Conservation (phyloP, 108 stramenopile genomes). For the Skeletonema potamos region DNA sequence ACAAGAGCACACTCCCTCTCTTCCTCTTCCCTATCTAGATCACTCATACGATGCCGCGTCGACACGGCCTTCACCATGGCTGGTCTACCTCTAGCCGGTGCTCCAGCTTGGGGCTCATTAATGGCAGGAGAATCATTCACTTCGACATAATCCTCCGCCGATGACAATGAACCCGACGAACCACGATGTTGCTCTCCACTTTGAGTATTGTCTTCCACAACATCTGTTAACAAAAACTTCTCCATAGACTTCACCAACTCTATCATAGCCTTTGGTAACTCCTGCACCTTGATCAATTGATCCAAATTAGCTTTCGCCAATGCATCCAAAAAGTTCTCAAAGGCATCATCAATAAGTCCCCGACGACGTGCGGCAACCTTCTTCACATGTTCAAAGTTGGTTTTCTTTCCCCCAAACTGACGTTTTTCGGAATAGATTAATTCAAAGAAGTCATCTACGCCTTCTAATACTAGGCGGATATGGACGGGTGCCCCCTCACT, state of each 20-base stretch:
- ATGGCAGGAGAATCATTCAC: not conserved
- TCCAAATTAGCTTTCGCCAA: not conserved
- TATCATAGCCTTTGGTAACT: slow-evolving; percentile 18
- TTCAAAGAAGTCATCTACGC: slow-evolving; percentile 39
- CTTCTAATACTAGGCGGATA: slow-evolving; percentile 9
- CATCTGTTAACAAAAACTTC: slow-evolving; percentile 32
- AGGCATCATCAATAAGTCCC: slow-evolving; percentile 25
- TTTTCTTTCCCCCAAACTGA: slow-evolving; percentile 27
- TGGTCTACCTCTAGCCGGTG: not conserved
- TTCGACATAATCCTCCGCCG: not conserved
- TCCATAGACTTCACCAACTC: slow-evolving; percentile 20
- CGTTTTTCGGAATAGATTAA: slow-evolving; percentile 30
- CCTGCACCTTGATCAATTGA: not conserved
- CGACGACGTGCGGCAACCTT: slow-evolving; percentile 27
- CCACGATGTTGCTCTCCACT: not conserved
- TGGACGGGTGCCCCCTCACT: slow-evolving; percentile 10
- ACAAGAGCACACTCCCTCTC: not conserved
- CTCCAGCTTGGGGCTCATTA: not conserved
- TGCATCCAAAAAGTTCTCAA: slow-evolving; percentile 12
- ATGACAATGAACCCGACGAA: not conserved
- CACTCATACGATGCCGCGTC: slow-evolving; percentile 13
- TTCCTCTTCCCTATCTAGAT: slow-evolving; percentile 10
- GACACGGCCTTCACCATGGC: slow-evolving; percentile 7
- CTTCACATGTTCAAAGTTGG: slow-evolving; percentile 22
- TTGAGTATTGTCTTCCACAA: not conserved